These are phyloP conservation scores for Lepidopterella palustris DNA, from an alignment of 495 filamentous ascomycete species.

Conservation along the genomic window DNA sequence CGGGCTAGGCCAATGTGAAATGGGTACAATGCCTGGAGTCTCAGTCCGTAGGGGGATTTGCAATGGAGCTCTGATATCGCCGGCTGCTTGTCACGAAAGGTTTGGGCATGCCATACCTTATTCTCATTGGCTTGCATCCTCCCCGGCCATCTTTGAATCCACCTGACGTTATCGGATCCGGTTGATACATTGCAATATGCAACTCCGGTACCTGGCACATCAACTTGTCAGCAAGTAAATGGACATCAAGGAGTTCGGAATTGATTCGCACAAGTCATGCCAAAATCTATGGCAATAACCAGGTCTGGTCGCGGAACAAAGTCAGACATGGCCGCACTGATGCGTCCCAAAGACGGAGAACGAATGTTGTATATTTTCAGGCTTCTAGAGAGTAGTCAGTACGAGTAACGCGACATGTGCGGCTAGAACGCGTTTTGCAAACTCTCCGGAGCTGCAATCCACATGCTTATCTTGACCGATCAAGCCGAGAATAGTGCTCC, in stretches of 20 bases:
- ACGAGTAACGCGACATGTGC: too few relatives aligned
- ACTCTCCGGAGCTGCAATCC: too few relatives aligned
- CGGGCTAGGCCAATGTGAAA: too few relatives aligned
- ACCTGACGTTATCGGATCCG: constrained; percentile 42
- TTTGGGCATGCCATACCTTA: too few relatives aligned
- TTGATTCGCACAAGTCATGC: constrained; percentile 48
- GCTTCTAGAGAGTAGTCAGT: background rate
- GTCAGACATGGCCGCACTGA: background rate
- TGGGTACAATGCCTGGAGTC: too few relatives aligned
- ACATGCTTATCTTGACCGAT: too few relatives aligned
- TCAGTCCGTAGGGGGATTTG: too few relatives aligned
- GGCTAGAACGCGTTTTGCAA: too few relatives aligned
- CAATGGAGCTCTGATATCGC: too few relatives aligned
- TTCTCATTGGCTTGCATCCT: constrained; percentile 45
- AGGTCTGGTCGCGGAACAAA: constrained; percentile 41
- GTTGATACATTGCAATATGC: constrained; percentile 40
- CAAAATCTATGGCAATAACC: constrained; percentile 53
- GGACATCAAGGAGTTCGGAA: background rate
- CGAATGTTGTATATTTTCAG: background rate
- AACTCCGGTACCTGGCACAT: constrained; percentile 45
- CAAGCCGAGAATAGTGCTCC: too few relatives aligned
- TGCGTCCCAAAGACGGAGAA: background rate
- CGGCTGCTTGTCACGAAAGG: too few relatives aligned
- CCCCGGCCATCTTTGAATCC: constrained; percentile 56
- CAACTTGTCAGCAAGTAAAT: background rate